Base-by-base conservation (phyloP, 441 rosid genomes). In the Kokia cookei region DNA sequence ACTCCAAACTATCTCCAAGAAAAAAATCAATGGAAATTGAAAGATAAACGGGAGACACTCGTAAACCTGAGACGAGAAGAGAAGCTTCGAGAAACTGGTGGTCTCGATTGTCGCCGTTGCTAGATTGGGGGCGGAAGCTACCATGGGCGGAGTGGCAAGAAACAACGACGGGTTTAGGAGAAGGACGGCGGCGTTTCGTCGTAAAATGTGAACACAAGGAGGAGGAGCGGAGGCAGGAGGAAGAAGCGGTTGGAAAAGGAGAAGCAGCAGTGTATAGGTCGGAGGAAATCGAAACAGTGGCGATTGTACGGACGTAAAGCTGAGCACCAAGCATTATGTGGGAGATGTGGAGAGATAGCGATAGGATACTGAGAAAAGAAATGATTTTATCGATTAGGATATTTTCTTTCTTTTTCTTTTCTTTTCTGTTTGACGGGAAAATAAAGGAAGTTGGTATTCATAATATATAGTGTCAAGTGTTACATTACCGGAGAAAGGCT, bases 41-140 rank as follows among this genome's bases (percentile, higher is more conserved):
- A 14, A 11, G 24, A 68, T 19, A 54, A 47, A 27, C n/a, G 10
- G 63, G 62, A 13, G 53, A 8, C 40, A 37, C 40, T 37, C 40
- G 40, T 7, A 65, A 15, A 88, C 97, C 97, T 86, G 94, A 78
- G 24, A 86, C 73, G 79, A 93, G 98, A 78, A 93, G 87, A 54
- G 93, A 85, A 50, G 98, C 97, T 37, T 83, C 83, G 71, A 90
- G 89, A 69, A 82, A 92, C 71, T 92, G 91, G 65, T 64, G 84
- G 73, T 82, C 83, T 57, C 71, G 75, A 77, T 88, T 80, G 48
- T 72, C 84, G 54, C 72, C 85, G 55, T 73, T 62, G 26, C 77
- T 76, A 71, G 84, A 82, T 80, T 83, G 82, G 58, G 84, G 81
- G 43, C 77, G 80, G 57, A 83, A 82, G 80, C 81, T 77, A 62